Evolutionary conservation across 352 stramenopile genomes (phyloP), one percentile per base, ranked within the genome.

Genomic region (Phytophthora pini): DNA sequence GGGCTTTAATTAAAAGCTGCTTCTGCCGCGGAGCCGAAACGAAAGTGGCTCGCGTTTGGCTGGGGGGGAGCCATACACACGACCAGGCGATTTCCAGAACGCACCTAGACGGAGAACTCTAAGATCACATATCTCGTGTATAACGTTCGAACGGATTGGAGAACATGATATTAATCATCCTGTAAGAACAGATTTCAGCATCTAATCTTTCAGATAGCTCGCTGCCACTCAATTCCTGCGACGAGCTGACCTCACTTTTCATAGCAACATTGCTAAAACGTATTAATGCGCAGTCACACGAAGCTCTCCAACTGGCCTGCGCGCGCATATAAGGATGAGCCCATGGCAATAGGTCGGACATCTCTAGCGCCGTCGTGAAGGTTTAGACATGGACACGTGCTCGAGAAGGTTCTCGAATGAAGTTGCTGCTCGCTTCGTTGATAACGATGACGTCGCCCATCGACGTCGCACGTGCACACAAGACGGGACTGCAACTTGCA

Each of bases 321-420:
- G 31, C 31, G 31, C 11, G 11, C 1, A 2, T 36, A 9, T 36
- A 36, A 36, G 9, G 31, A 13, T 2, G 3, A 2, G 5, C n/a
- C 11, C 31, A 44, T 43, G 20, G 31, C 5, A 39, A 29, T n/a
- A 4, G 9, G 29, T n/a, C 15, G 11, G 10, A 44, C 31, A 20
- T 27, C 17, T 20, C 17, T 11, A 11, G n/a, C 17, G 31, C 31
- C 32, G 32, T 55, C 12, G n/a, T 43, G 2, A 43, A 43, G 5
- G 2, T 43, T 43, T 12, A 36, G 31, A 36, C 7, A 36, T 44
- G 17, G 31, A 36, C 44, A 45, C 51, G 64, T 60, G 52, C 31
- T 65, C 59, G 27, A 73, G 65, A 73, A 73, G 41, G 59, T 73
- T 73, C 65, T 73, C 52, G 59, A 73, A 73, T 47, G 29, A 22